phyloP scores from a whole-genome alignment of 148 eudicot species.

The Rhododendron molle region DNA sequence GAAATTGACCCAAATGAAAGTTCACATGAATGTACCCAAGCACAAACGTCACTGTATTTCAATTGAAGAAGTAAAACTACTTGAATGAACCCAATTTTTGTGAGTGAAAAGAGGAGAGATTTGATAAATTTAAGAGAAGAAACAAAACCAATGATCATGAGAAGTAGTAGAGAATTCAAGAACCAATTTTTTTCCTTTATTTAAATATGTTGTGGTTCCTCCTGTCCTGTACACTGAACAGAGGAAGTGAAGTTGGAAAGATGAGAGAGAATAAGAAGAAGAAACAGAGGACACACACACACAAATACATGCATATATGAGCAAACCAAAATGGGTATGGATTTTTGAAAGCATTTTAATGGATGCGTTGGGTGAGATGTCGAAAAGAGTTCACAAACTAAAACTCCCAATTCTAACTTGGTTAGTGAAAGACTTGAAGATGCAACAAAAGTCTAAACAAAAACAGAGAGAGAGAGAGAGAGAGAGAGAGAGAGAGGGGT shows the following conservation, averaged over 20 bases:
- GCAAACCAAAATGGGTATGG: not conserved
- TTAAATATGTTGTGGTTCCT: not conserved
- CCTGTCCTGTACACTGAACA: not conserved
- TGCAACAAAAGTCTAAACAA: not conserved
- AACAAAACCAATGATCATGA: not conserved
- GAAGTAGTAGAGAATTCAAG: not conserved
- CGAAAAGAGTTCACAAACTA: conserved; percentile 3
- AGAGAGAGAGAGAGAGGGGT: conserved; percentile 18
- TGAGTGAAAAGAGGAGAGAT: not conserved
- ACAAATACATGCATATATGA: not conserved
- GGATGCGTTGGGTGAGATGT: not conserved
- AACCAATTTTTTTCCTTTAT: not conserved
- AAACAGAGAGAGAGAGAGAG: conserved; percentile 5
- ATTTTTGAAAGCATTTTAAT: not conserved
- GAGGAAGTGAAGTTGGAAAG: not conserved
- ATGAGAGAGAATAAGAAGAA: not conserved
- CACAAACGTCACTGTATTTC: not conserved
- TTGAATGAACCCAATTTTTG: not conserved
- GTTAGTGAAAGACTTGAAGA: conserved; percentile 21
- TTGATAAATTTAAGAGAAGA: not conserved
- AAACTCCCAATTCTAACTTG: conserved; percentile 9
- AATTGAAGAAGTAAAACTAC: not conserved
- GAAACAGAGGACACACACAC: not conserved
- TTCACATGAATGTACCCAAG: not conserved
- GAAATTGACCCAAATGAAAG: not conserved